phyloP scores from a whole-genome alignment of 2,329 filamentous ascomycete species.

The Helotiales sp. region DNA sequence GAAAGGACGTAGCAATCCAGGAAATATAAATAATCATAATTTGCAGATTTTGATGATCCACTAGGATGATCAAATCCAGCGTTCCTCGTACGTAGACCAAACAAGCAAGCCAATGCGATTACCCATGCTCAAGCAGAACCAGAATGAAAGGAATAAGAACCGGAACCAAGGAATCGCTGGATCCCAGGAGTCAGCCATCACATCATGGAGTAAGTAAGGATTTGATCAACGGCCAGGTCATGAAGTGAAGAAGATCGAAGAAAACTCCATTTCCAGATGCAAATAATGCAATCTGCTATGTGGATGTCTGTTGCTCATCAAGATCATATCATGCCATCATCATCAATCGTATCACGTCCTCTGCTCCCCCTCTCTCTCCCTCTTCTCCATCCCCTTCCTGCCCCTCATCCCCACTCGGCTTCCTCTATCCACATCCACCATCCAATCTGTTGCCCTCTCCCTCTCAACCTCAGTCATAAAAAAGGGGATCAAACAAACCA shows the following conservation, averaged over 20 bases:
- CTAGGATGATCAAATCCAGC: no score
- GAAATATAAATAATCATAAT: no score
- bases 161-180: no score
- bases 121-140: no score
- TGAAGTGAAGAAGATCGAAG: background rate
- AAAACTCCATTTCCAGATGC: conserved; percentile 1
- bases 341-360: background rate
- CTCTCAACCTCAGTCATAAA: no score
- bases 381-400: background rate
- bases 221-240: background rate
- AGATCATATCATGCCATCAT: background rate
- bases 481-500: background rate
- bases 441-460: background rate
- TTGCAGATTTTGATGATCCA: no score
- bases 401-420: background rate
- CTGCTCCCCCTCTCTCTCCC: background rate
- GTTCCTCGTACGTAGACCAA: no score
- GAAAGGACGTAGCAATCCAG: no score
- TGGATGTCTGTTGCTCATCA: background rate
- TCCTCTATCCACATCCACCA: background rate
- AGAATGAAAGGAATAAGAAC: no score
- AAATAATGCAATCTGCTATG: background rate
- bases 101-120: no score
- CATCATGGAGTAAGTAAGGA: no score
- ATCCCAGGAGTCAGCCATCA: background rate